A percentile compares a stretch with the other conserved stretches of the same genome.
These are phyloP conservation scores for Epichloe typhina DNA, from an alignment of 2,329 filamentous ascomycete genomes.

Conservation along the genomic window DNA sequence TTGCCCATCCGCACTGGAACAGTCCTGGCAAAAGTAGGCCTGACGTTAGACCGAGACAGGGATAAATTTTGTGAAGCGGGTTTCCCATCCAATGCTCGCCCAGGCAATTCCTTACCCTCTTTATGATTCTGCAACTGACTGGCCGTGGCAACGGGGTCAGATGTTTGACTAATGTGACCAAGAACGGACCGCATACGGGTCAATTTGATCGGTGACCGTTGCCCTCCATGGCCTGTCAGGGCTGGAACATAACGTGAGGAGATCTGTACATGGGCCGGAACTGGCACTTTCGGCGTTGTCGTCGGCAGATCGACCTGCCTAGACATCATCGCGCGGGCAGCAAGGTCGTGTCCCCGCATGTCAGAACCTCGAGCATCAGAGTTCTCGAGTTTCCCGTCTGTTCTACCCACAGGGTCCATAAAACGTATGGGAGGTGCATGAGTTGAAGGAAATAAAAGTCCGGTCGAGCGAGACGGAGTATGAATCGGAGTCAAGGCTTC, in stretches of 20 bases:
- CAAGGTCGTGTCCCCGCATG: not conserved
- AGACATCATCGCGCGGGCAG: not conserved
- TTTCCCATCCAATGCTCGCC: not conserved
- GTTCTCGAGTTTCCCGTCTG: slow-evolving; percentile 13
- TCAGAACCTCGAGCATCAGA: not conserved
- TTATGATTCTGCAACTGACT: not conserved
- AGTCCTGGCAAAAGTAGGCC: not conserved
- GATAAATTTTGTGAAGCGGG: not conserved
- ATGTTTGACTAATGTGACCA: not conserved
- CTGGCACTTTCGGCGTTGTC: slow-evolving; percentile 13
- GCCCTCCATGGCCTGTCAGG: not conserved
- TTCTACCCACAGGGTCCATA: slow-evolving; percentile 20
- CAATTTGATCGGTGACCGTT: not conserved
- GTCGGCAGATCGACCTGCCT: slow-evolving; percentile 5
- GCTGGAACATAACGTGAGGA: not conserved
- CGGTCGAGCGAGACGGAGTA: slow-evolving; percentile 35
- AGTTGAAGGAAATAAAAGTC: slow-evolving; percentile 24
- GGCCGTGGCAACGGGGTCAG: not conserved
- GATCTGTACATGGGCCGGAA: slow-evolving; percentile 3
- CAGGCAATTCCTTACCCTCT: not conserved
- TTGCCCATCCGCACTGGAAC: not conserved
- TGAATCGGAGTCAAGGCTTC: slow-evolving; percentile 15
- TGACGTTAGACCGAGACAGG: not conserved
- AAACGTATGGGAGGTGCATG: slow-evolving; percentile 15
- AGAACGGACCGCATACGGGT: not conserved